A percentile compares a stretch with the other conserved stretches of the same genome.
phyloP scores from a whole-genome alignment of 169 alveolate genomes.

The Miamiensis avidus region DNA sequence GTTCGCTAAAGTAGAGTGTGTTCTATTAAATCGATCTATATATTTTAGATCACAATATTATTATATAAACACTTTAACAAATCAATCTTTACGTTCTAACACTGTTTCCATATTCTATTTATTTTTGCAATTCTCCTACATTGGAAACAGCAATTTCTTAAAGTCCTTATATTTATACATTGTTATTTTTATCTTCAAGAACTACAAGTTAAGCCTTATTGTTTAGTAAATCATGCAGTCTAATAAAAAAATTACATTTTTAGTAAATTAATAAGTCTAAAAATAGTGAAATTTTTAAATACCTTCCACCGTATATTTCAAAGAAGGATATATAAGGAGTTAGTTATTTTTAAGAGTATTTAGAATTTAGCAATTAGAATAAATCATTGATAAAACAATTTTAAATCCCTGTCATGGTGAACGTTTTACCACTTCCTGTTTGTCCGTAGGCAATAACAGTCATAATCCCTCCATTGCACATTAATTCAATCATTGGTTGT shows the following conservation, averaged over 20 bases:
- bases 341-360: slow-evolving; percentile 9
- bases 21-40: slow-evolving; percentile 21
- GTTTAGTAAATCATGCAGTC: slow-evolving; percentile 39
- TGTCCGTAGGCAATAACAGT: slow-evolving; percentile 49
- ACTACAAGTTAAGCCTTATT: slow-evolving; percentile 30
- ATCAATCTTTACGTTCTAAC: slow-evolving; percentile 28
- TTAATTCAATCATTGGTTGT: slow-evolving; percentile 58
- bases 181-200: slow-evolving; percentile 43
- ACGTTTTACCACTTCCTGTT: slow-evolving; percentile 53
- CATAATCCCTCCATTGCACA: slow-evolving; percentile 52
- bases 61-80: neutral
- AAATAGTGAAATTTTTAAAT: neutral
- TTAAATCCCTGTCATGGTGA: slow-evolving; percentile 41
- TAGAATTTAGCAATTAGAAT: neutral
- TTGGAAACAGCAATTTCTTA: slow-evolving; percentile 29
- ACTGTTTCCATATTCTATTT: slow-evolving; percentile 37
- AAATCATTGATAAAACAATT: slow-evolving; percentile 16
- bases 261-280: too few species aligned
- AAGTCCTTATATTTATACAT: slow-evolving; percentile 24
- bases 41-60: neutral
- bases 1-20: slow-evolving; percentile 88
- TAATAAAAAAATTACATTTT: too few species aligned
- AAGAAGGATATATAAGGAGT: slow-evolving; percentile 36
- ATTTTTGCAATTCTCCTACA: slow-evolving; percentile 14
- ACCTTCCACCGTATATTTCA: slow-evolving; percentile 54